Evolutionary conservation across 805 yeast species (phyloP), one percentile per base, ranked within the genome.

Genomic region (Starmera amethionina): DNA sequence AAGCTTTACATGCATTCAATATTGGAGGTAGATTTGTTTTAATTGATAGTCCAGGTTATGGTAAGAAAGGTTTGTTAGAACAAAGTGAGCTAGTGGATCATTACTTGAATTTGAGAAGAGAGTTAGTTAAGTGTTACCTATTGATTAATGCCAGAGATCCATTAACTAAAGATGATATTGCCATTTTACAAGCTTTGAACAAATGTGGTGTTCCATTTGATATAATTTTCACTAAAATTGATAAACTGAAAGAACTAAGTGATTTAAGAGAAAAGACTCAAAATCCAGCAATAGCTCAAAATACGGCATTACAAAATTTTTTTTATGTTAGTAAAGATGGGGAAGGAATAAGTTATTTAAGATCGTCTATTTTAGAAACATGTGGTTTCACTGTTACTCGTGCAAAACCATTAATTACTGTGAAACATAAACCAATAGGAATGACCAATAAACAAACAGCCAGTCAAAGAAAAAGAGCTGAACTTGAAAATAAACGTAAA

Each of bases 1-100:
- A 66, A 42, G 64, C 90, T 4, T 61, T 88, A 52, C 84, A 83
- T 53, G 78, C 85, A 46, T 88, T 71, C 60, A 82, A 77, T 42
- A 60, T 83, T 11, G 82, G 82, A 4, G 73, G 74, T 37, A 64
- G 70, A 41, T 64, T 89, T 35, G 65, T 86, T 44, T 51, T 89
- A 4, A 74, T 87, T 2, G 97, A 89, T 55, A 73, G 87, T 19
- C 97, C 97, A 1, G 97, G 97, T 0, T 89, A 89, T 56, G 97
- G 97, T 3, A 70, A 62, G 32, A 75, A 70, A 45, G 88, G 94
- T 14, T 70, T 69, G 13, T 54, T 51, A 8, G 61, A 66, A 47
- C 96, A 89, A 55, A 97, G 96, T 2, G 62, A 72, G 33, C 68
- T 79, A 27, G 82, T 82, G 1, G 52, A 77, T 50, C 74, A 77